phyloP scores from a whole-genome alignment of 495 filamentous ascomycete species.

The Penicillium cataractarum region DNA sequence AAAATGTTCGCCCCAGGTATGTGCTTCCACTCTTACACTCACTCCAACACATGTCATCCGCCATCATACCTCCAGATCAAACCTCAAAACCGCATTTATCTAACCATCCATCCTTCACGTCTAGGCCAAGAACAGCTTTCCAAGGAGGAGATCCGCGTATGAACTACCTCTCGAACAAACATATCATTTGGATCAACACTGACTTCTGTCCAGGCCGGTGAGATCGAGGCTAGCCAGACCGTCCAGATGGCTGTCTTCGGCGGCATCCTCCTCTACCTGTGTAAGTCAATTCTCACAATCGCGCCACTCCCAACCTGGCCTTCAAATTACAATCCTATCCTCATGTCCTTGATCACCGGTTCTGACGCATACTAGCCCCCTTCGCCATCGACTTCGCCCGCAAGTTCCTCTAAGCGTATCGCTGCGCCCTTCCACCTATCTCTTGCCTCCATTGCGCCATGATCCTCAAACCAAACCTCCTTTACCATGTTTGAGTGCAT shows the following conservation, averaged over 20 bases:
- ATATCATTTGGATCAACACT: background rate
- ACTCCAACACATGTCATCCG: background rate
- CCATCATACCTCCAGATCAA: background rate
- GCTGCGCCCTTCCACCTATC: conserved; percentile 1
- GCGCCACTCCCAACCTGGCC: background rate
- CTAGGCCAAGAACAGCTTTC: conserved; percentile 51
- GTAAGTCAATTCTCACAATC: conserved; percentile 56
- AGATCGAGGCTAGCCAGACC: conserved; percentile 70
- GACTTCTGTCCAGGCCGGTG: conserved; percentile 52
- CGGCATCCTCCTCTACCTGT: conserved; percentile 76
- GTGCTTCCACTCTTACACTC: background rate
- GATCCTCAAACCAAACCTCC: conserved; percentile 15
- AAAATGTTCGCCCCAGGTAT: conserved; percentile 53
- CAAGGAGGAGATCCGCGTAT: conserved; percentile 52
- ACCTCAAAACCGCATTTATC: background rate
- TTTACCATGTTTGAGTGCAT: conserved; percentile 12
- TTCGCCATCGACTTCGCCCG: conserved; percentile 78
- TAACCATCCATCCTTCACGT: background rate
- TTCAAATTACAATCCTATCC: conserved; percentile 7
- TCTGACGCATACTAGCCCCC: conserved; percentile 59
- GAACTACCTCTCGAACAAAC: conserved; percentile 2
- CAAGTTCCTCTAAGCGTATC: conserved; percentile 66
- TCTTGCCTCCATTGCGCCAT: conserved; percentile 2
- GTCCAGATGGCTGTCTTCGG: conserved; percentile 64
- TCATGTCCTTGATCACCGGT: background rate